These are phyloP conservation scores for Adenanthera pavonina DNA, from an alignment of 306 rosid genomes.

Conservation along the genomic window DNA sequence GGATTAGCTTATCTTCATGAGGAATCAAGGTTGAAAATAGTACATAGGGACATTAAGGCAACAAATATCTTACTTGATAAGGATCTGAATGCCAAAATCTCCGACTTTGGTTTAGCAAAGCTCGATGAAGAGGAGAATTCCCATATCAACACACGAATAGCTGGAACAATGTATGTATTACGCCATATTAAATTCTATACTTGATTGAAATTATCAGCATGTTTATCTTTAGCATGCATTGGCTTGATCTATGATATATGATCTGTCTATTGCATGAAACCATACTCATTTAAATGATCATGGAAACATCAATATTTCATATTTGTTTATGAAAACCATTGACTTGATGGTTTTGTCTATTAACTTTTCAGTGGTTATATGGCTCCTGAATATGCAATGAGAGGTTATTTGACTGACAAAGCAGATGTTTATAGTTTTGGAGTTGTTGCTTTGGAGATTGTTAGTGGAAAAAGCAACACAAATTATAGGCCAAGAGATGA, in stretches of 20 bases:
- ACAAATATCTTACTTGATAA: constrained; percentile 83
- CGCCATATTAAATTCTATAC: constrained; percentile 7
- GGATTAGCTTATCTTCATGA: constrained; percentile 88
- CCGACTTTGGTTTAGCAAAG: constrained; percentile 93
- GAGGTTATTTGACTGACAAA: constrained; percentile 83
- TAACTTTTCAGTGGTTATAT: constrained; percentile 72
- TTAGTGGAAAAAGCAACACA: constrained; percentile 85
- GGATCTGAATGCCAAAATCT: constrained; percentile 78
- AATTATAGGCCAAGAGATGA: constrained; percentile 71
- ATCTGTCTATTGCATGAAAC: not conserved
- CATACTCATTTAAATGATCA: constrained; percentile 9
- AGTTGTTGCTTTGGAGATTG: constrained; percentile 74
- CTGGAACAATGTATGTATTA: constrained; percentile 69
- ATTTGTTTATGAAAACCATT: constrained; percentile 15
- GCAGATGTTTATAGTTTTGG: constrained; percentile 90
- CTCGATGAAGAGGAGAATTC: constrained; percentile 85
- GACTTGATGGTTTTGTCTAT: not conserved
- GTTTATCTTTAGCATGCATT: not conserved
- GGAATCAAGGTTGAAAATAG: constrained; percentile 83
- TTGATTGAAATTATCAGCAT: not conserved
- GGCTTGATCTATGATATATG: constrained; percentile 8
- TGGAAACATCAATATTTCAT: constrained; percentile 1
- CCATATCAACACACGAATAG: constrained; percentile 80
- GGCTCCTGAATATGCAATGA: constrained; percentile 93
- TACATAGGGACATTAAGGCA: constrained; percentile 90